Evolutionary conservation across 495 filamentous ascomycete genomes (phyloP), one percentile per base, ranked within the genome.

Genomic region (Hyaloscypha variabilis): DNA sequence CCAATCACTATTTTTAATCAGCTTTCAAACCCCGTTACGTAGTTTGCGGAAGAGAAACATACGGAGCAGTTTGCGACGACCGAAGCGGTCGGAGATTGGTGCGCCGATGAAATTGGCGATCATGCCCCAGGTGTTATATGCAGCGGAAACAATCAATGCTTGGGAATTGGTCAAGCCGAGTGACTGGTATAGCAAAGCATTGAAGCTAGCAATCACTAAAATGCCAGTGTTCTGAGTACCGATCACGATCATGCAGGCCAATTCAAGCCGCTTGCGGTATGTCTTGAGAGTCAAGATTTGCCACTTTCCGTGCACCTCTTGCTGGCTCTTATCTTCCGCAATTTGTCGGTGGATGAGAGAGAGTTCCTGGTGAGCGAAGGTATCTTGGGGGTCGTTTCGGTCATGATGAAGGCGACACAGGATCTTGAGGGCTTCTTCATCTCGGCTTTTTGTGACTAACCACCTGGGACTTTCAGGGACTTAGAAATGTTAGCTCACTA

Each of bases 191-290:
- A 75, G 54, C n/a, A 67, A 53, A 13, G 73, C 70, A 6, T 69
- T 70, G 39, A 72, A 75, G 51, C 72, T 75, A 65, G 73, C 73
- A 56, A 75, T 71, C 4, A 75, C 73, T 21, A 73, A 58, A n/a
- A 73, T 68, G 1, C 59, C 73, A 21, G 67, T 68, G 36, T 65
- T 65, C 59, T 75, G 73, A 0, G 69, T 68, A 19, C 71, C 65
- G 42, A 72, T 66, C 24, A 70, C 67, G 46, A 72, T 63, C 46
- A 68, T 63, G 50, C 61, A 57, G n/a, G 65, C 71, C 5, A 75
- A 63, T 19, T 68, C 56, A 25, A 64, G 64, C 23, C 73, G 61
- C 21, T 58, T 72, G 10, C 73, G 67, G 51, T 73, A 72, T 6
- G 67, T 59, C 3, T 65, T 62, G 39, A 62, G 66, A 8, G 58